Base-by-base conservation (phyloP, 2,329 filamentous ascomycete genomes). In the Fusarium miscanthi region DNA sequence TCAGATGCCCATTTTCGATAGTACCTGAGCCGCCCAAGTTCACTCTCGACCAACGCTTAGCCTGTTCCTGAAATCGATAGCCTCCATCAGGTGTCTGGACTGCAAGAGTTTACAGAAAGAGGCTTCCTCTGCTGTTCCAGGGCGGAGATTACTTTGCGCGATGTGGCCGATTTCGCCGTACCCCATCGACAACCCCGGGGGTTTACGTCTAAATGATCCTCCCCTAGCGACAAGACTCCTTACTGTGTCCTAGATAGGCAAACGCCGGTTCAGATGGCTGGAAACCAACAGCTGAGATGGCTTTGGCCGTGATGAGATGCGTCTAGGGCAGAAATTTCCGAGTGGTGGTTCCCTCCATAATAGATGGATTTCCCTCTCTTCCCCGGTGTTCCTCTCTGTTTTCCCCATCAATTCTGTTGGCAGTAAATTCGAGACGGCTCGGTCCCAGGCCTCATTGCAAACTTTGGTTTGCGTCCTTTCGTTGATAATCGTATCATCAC, bases 391-490 rank as follows among this genome's bases (percentile, higher is more conserved):
- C 46, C 57, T 43, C 49, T 73, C 41, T 63, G 52, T 46, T 41
- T 68, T 68, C 52, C 38, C 43, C 19, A 73, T 74, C 72, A 76
- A 74, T 63, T 69, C 66, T 75, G 58, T 66, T 73, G 65, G 60
- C 71, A 74, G 64, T 76, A 63, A 74, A 60, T 58, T 59, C 72
- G 75, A 80, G 75, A 79, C 74, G 73, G 75, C 74, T 78, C 72
- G 73, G 78, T 80, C 56, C 72, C 63, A 76, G 72, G 75, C 78
- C 78, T 73, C 41, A 46, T 74, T 81, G 81, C 78, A 78, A 72
- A 79, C 80, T 72, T 72, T 76, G 77, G 79, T 82, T 80, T 82
- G 79, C 80, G 81, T 82, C 80, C 80, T 77, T 81, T 84, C 82
- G 62, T 83, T 83, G 74, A 80, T 78, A 73, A 57, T 37, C 68